Evolutionary conservation across 202 grass and related monocot species (phyloP), one percentile per base, ranked within the genome.

Genomic region (Bolboschoenoplectus hybrid): DNA sequence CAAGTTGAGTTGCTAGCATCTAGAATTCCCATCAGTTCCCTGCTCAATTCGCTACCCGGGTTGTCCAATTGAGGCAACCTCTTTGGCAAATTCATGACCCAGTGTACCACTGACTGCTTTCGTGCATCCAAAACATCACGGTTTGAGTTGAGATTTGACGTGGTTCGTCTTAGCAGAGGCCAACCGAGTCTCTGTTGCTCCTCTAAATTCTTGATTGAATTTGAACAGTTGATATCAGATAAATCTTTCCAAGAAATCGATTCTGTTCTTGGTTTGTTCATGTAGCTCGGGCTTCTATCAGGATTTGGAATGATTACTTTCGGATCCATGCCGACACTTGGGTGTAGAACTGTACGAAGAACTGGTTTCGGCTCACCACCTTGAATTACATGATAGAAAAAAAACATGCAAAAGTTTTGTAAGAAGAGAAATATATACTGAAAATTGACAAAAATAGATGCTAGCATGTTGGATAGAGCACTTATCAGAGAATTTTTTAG

Each of bases 31-130:
- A 84, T 94, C 71, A 99, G 87, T 17, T 97, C 89, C 50, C 84
- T 80, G 17, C 78, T 87, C 74, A 99, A 88, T 50, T 82, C 88
- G 3, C 44, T 40, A 84, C 1, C 64, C 2, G 49, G 82, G 2
- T 76, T 52, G 2, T 89, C 84, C 34, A 84, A 50, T 85, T 83
- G 76, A 1, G 71, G 49, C 10, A 86, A 89, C 66, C 97, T 91
- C 45, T 86, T 89, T 16, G 97, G 97, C 81, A 99, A 84, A 88
- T 85, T 99, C 97, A 99, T 99, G 53, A 91, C 97, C 97, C 97
- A 99, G 52, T 94, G 93, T 38, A 97, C 93, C 14, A 99, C 97
- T 36, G 97, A 93, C 89, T 94, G 85, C 85, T 97, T 97, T 36
- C 92, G 81, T 36, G 80, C 84, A 52, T 74, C 83, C 2, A 86